Evolutionary conservation across 495 filamentous ascomycete species (phyloP).

Genomic region (Sphaerosporella brunnea): DNA sequence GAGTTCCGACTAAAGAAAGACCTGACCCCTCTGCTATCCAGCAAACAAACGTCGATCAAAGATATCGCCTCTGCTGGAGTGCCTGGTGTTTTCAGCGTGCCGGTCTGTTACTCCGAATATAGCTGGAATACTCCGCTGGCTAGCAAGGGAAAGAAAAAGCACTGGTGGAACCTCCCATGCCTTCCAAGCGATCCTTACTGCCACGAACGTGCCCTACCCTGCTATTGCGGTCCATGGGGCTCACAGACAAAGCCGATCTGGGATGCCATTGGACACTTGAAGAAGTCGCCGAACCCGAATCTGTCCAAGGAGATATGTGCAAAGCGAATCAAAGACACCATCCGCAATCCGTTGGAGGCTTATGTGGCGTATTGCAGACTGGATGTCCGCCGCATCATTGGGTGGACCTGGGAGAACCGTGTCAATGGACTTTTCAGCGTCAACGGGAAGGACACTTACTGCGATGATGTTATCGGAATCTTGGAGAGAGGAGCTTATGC

Average conservation of each 20-base stretch:
- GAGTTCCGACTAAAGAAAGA: background rate
- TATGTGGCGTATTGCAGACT: conserved; percentile 18
- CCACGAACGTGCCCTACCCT: conserved; percentile 13
- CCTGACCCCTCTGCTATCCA: conserved; percentile 7
- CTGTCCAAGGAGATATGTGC: conserved; percentile 8
- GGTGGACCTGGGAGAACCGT: background rate
- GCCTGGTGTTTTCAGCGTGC: conserved; percentile 17
- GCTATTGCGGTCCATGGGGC: conserved; percentile 19
- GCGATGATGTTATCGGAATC: conserved; percentile 13
- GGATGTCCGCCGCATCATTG: conserved; percentile 1
- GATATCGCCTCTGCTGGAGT: conserved; percentile 9
- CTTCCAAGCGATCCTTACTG: conserved; percentile 9
- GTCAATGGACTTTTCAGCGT: background rate
- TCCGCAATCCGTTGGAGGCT: conserved; percentile 14
- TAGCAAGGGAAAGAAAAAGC: background rate
- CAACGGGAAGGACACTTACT: conserved; percentile 11
- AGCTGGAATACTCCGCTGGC: conserved; percentile 19
- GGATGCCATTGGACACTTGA: conserved; percentile 14
- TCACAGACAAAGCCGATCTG: conserved; percentile 13
- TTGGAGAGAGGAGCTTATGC: conserved; percentile 10
- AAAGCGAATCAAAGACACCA: conserved; percentile 11
- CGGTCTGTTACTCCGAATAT: conserved; percentile 17
- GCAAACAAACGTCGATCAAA: conserved; percentile 5
- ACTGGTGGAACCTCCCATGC: background rate
- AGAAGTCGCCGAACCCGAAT: background rate